phyloP scores from a whole-genome alignment of 2,329 filamentous ascomycete genomes.

The Herpotrichia juniperi region DNA sequence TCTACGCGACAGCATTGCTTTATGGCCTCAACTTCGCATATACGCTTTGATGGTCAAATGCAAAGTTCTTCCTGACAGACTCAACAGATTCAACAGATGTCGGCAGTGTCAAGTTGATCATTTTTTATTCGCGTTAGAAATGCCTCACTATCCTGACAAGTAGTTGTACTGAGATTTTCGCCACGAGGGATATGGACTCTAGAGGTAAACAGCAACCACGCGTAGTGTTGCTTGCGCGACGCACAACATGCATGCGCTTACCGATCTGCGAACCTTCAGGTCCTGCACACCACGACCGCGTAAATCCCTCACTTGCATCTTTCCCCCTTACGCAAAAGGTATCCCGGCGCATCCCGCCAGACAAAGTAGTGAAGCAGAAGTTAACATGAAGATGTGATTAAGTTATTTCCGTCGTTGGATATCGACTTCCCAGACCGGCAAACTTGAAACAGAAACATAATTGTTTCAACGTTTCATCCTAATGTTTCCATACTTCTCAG shows the following conservation, averaged over 20 bases:
- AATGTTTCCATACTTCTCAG: neutral
- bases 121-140: too few relatives aligned
- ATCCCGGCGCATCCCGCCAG: neutral
- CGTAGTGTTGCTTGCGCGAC: neutral
- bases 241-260: conserved; percentile 3
- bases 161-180: too few relatives aligned
- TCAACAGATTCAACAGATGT: too few relatives aligned
- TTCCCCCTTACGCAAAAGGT: conserved; percentile 8
- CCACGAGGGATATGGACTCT: too few relatives aligned
- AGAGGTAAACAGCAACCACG: too few relatives aligned
- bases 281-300: conserved; percentile 5
- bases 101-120: too few relatives aligned
- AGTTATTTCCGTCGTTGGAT: neutral
- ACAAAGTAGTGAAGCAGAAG: neutral
- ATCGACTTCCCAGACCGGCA: neutral
- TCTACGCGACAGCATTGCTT: too few relatives aligned
- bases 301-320: conserved; percentile 42
- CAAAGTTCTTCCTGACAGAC: too few relatives aligned
- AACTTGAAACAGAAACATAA: neutral
- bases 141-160: too few relatives aligned
- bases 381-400: neutral
- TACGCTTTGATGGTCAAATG: too few relatives aligned
- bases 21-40: too few relatives aligned
- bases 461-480: neutral
- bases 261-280: neutral